Conservation (phyloP, 345 rosid species). For the Zanthoxylum bungeanum region DNA sequence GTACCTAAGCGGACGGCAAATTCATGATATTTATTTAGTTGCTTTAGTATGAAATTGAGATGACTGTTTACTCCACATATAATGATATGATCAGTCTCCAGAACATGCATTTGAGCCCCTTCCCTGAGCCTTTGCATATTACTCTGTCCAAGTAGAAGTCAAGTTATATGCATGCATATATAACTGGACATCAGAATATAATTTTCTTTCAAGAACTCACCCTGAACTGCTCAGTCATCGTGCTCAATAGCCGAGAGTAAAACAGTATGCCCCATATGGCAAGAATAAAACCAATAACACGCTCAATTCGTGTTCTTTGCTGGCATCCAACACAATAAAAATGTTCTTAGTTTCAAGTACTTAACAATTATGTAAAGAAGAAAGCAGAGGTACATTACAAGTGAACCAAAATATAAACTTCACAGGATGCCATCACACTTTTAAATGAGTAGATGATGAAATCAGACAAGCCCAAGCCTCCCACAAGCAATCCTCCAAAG, state of each 20-base stretch:
- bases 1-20: slow-evolving; percentile 90
- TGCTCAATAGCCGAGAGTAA: slow-evolving; percentile 91
- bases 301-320: slow-evolving; percentile 91
- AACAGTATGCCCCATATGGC: slow-evolving; percentile 95
- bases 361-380: background rate
- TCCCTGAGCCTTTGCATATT: slow-evolving; percentile 93
- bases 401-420: slow-evolving; percentile 6
- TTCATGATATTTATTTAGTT: slow-evolving; percentile 86
- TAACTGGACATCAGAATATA: slow-evolving; percentile 10
- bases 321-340: slow-evolving; percentile 42
- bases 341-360: slow-evolving; percentile 24
- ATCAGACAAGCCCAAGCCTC: slow-evolving; percentile 98
- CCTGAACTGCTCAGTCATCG: slow-evolving; percentile 96
- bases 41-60: slow-evolving; percentile 76
- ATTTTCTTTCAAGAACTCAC: slow-evolving; percentile 38
- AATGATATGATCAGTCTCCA: slow-evolving; percentile 87
- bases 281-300: slow-evolving; percentile 77
- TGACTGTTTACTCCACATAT: slow-evolving; percentile 87
- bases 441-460: slow-evolving; percentile 90
- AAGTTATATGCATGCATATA: slow-evolving; percentile 19
- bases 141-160: slow-evolving; percentile 42
- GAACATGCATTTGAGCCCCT: slow-evolving; percentile 96
- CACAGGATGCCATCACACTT: slow-evolving; percentile 37
- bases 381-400: slow-evolving; percentile 5
- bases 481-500: slow-evolving; percentile 93